These are phyloP conservation scores for Chenopodium formosanum DNA, from an alignment of 148 eudicot genomes.

Conservation along the genomic window DNA sequence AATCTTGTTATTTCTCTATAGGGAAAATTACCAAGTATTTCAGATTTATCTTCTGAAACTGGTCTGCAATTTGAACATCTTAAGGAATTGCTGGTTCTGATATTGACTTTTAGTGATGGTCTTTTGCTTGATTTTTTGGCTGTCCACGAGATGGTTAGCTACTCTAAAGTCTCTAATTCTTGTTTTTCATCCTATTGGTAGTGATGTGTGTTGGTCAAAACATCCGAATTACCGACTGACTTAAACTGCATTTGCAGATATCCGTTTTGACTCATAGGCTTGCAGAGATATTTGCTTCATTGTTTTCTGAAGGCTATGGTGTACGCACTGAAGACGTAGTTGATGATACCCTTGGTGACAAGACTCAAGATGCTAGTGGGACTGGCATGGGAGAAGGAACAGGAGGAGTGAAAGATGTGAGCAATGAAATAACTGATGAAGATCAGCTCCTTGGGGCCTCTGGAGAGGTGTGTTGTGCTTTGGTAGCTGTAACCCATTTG, in stretches of 20 bases:
- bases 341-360: slow-evolving; percentile 42
- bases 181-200: not conserved
- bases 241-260: slow-evolving; percentile 41
- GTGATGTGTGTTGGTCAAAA: not conserved
- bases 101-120: slow-evolving; percentile 54
- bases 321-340: slow-evolving; percentile 50
- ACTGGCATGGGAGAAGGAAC: slow-evolving; percentile 97
- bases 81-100: slow-evolving; percentile 41
- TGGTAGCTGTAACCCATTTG: not conserved
- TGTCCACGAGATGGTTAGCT: slow-evolving; percentile 64
- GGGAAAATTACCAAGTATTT: slow-evolving; percentile 53
- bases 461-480: slow-evolving; percentile 52
- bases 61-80: slow-evolving; percentile 44
- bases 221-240: slow-evolving; percentile 1
- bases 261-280: slow-evolving; percentile 61
- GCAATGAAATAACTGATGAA: slow-evolving; percentile 85
- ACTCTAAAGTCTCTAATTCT: not conserved
- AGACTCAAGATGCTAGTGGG: slow-evolving; percentile 68
- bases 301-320: slow-evolving; percentile 84
- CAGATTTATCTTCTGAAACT: slow-evolving; percentile 30
- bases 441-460: slow-evolving; percentile 80
- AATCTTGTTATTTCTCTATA: slow-evolving; percentile 30
- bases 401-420: slow-evolving; percentile 80
- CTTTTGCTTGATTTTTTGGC: slow-evolving; percentile 72
- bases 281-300: slow-evolving; percentile 60